Conservation (phyloP, 177 flowering plant species). For the Tripterygium wilfordii region DNA sequence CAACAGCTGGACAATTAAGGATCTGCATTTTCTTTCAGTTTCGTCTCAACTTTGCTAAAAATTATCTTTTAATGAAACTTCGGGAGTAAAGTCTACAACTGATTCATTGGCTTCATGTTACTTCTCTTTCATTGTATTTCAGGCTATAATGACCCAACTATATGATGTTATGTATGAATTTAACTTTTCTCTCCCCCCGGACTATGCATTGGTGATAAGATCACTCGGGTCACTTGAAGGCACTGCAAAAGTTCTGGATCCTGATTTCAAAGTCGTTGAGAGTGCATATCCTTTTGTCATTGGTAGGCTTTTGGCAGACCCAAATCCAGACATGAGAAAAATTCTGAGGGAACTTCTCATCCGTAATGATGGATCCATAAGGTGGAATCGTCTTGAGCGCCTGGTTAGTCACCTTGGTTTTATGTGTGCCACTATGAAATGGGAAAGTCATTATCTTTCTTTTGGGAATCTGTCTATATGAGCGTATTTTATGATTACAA, state of each 20-base stretch:
- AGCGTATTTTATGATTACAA: no score
- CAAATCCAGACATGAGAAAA: slow-evolving; percentile 94
- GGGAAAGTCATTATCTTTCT: no score
- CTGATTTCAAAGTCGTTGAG: slow-evolving; percentile 82
- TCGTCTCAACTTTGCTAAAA: no score
- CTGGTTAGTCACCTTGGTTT: slow-evolving; percentile 41
- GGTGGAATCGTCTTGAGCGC: slow-evolving; percentile 93
- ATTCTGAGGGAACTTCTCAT: slow-evolving; percentile 83
- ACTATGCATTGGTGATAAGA: slow-evolving; percentile 89
- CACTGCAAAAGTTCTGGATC: slow-evolving; percentile 92
- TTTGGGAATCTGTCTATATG: no score
- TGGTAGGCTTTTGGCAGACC: slow-evolving; percentile 85
- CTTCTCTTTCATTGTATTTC: slow-evolving; percentile 17
- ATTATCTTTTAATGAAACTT: background rate
- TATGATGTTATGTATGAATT: slow-evolving; percentile 94
- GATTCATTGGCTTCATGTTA: no score
- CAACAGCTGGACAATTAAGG: no score
- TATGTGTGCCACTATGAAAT: background rate
- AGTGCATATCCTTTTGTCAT: slow-evolving; percentile 95
- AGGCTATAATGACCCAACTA: slow-evolving; percentile 83
- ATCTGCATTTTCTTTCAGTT: no score
- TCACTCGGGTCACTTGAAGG: slow-evolving; percentile 96
- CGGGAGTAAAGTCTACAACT: background rate
- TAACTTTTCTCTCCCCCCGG: slow-evolving; percentile 90
- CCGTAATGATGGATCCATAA: slow-evolving; percentile 79